A percentile compares a stretch with the other conserved stretches of the same genome.
Evolutionary conservation across 352 stramenopile species (phyloP).

Genomic region (Phytophthora sojae): DNA sequence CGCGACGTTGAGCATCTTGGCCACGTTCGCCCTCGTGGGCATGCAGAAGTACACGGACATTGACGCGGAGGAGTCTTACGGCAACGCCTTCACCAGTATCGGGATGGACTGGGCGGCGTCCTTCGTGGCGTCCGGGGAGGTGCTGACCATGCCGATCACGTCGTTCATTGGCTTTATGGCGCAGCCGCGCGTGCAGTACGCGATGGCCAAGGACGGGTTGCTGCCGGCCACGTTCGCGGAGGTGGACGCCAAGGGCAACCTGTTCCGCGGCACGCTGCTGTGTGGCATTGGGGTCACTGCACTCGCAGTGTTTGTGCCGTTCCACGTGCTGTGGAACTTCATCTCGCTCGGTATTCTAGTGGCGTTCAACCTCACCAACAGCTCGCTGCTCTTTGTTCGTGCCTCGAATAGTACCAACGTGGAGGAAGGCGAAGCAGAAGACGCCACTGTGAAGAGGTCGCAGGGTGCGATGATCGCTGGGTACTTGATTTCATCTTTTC

Average conservation of each 20-base stretch:
- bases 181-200: conserved; percentile 92
- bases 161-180: conserved; percentile 95
- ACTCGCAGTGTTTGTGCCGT: conserved; percentile 83
- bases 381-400: conserved; percentile 78
- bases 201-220: conserved; percentile 94
- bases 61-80: conserved; percentile 70
- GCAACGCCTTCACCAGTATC: conserved; percentile 73
- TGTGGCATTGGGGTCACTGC: conserved; percentile 56
- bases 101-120: conserved; percentile 79
- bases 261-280: conserved; percentile 75
- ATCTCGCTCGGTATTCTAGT: conserved; percentile 92
- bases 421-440: conserved; percentile 8
- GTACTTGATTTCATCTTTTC: conserved; percentile 67
- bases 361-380: conserved; percentile 92
- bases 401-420: conserved; percentile 34
- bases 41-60: conserved; percentile 93
- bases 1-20: conserved; percentile 81
- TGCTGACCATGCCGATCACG: conserved; percentile 96
- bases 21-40: conserved; percentile 92
- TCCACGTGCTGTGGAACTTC: conserved; percentile 90
- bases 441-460: conserved; percentile 7
- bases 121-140: conserved; percentile 91
- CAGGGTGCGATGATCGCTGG: conserved; percentile 52
- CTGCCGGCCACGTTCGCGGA: conserved; percentile 87
- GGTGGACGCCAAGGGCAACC: conserved; percentile 73